Percentiles rank a stretch among this genome's conserved stretches.
Conservation (phyloP, 2,329 filamentous ascomycete species). For the Hymenoscyphus scutula region DNA sequence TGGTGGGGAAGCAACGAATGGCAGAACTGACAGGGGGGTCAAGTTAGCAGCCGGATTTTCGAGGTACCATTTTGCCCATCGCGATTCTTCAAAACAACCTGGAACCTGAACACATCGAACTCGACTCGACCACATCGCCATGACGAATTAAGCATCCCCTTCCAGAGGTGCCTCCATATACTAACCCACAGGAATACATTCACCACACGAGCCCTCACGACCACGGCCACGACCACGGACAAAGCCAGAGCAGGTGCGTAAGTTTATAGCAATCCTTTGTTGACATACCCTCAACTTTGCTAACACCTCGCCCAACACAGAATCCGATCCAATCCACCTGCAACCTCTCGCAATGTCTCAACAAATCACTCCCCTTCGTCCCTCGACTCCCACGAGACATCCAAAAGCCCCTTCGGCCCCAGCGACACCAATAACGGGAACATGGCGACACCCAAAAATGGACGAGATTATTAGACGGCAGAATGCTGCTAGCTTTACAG, state of each 20-base stretch:
- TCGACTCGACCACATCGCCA: not conserved
- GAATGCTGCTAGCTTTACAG: conserved; percentile 73
- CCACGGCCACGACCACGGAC: not conserved
- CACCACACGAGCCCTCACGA: not conserved
- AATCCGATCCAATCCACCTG: not conserved
- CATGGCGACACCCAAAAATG: conserved; percentile 87
- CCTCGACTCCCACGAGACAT: conserved; percentile 28
- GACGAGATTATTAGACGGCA: conserved; percentile 83
- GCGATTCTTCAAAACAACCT: conserved; percentile 3
- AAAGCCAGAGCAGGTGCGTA: not conserved
- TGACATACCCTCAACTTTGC: conserved; percentile 15
- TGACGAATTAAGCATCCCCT: not conserved
- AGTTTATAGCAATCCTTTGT: conserved; percentile 14
- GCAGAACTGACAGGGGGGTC: not conserved
- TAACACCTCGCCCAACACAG: not conserved
- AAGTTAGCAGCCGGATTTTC: not conserved
- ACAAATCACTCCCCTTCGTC: conserved; percentile 23
- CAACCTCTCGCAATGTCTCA: conserved; percentile 5
- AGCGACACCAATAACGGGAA: conserved; percentile 53
- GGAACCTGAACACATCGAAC: not conserved
- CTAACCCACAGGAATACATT: conserved; percentile 22
- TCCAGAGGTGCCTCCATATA: conserved; percentile 21
- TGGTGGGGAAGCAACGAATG: conserved; percentile 1
- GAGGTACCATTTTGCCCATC: not conserved
- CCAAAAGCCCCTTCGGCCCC: conserved; percentile 17